Evolutionary conservation across 768 basidiomycete genomes (phyloP), one percentile per base, ranked within the genome.

Genomic region (Coprinellus micaceus): DNA sequence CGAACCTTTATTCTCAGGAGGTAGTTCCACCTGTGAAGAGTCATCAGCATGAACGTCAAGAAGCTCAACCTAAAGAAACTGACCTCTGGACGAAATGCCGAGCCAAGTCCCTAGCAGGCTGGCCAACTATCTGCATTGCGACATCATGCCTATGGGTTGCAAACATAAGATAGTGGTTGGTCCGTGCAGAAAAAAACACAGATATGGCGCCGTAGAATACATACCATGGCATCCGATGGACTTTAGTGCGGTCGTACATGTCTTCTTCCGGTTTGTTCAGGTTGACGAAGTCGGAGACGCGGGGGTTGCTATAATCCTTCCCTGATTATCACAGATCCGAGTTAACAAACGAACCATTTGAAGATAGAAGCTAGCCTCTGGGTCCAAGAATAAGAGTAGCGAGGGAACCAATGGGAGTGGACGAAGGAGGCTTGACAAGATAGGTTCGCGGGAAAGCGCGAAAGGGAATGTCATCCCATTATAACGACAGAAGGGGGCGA

Each of bases 171-270:
- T 37, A 9, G 36, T 37, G 17, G 9, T 37, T 37, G 36, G 36
- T 9, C 9, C 17, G 36, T 95, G 47, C 26, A 46, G 41, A 43
- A 50, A 48, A 15, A 60, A 29, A 33, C 1, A 21, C 13, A 39
- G 24, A 33, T 7, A 22, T 49, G 37, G 50, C 13, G 39, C n/a
- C n/a, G n/a, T n/a, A 19, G 15, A 3, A 4, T 13, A 66, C 83
- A 57, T 65, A 94, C 95, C 96, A 99, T 26, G 97, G 94, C 94
- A 98, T 98, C 48, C 97, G 80, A 4, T 94, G 91, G 19, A 91
- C 81, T 69, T 88, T 96, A 6, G 78, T 71, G 30, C 97, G 84
- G 64, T 99, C 95, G 63, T 96, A 94, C 89, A 96, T 92, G 66
- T 98, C 93, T 61, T 98, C 93, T 45, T 89, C 83, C 0, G 95